These are phyloP conservation scores for Huntiella decipiens DNA, from an alignment of 2,329 filamentous ascomycete genomes.

Conservation along the genomic window DNA sequence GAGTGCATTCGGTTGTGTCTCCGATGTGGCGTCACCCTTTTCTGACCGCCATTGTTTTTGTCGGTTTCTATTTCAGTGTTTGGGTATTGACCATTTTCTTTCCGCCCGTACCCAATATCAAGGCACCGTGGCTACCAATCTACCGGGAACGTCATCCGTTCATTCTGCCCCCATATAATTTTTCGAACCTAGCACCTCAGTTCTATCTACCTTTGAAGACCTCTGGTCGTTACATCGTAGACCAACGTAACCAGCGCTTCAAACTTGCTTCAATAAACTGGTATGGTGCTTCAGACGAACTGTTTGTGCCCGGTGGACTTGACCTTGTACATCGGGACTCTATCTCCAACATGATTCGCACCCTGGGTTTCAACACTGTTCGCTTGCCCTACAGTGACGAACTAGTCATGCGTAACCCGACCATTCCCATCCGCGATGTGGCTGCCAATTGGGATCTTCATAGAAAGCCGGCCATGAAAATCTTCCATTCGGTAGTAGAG, in stretches of 20 bases:
- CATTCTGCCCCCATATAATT: slow-evolving; percentile 26
- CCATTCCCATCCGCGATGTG: slow-evolving; percentile 28
- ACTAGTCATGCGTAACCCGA: slow-evolving; percentile 38
- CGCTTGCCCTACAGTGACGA: slow-evolving; percentile 51
- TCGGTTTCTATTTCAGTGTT: background rate
- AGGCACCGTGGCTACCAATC: slow-evolving; percentile 30
- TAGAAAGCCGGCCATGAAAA: slow-evolving; percentile 36
- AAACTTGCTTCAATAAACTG: slow-evolving; percentile 49
- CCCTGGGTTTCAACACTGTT: slow-evolving; percentile 51
- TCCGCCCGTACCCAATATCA: slow-evolving; percentile 3
- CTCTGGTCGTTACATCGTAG: slow-evolving; percentile 39
- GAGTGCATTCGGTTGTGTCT: background rate
- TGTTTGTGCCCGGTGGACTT: slow-evolving; percentile 44
- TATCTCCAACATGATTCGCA: slow-evolving; percentile 40
- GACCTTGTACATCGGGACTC: slow-evolving; percentile 41
- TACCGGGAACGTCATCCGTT: slow-evolving; percentile 22
- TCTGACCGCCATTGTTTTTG: background rate
- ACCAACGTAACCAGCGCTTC: slow-evolving; percentile 34
- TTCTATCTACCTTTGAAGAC: slow-evolving; percentile 41
- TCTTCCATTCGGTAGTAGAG: slow-evolving; percentile 38
- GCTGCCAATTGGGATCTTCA: slow-evolving; percentile 41
- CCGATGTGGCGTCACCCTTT: slow-evolving; percentile 7
- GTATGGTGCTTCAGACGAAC: slow-evolving; percentile 51
- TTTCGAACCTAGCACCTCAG: slow-evolving; percentile 22
- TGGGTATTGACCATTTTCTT: slow-evolving; percentile 9